Conservation (phyloP, 148 eudicot species). For the Pouteria glomerata region DNA sequence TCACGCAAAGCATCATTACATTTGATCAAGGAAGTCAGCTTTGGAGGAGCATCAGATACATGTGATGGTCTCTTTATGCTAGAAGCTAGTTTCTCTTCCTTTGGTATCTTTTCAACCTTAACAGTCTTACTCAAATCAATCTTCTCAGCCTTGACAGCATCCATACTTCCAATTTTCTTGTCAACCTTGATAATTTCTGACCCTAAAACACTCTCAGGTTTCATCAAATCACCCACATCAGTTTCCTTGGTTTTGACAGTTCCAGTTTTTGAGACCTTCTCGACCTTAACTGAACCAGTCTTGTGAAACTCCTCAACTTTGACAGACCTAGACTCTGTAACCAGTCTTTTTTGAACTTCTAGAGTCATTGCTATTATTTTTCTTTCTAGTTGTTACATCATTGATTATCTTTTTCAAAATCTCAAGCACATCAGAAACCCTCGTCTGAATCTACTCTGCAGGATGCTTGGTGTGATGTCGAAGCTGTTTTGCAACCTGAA, state of each 20-base stretch:
- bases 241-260: no score
- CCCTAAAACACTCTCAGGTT: conserved; percentile 5
- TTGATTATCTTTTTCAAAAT: conserved; percentile 24
- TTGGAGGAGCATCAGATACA: conserved; percentile 38
- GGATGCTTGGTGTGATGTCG: conserved; percentile 28
- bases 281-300: conserved; percentile 3
- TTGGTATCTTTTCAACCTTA: conserved; percentile 28
- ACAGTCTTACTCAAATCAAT: conserved; percentile 10
- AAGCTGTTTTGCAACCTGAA: conserved; percentile 25
- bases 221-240: neutral
- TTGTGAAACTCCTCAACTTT: conserved; percentile 21
- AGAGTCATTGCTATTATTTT: conserved; percentile 14
- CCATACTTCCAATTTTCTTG: conserved; percentile 2
- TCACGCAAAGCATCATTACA: conserved; percentile 47
- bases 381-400: conserved; percentile 15
- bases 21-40: conserved; percentile 48
- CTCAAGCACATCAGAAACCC: conserved; percentile 22
- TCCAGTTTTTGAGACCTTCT: conserved; percentile 14
- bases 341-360: conserved; percentile 8
- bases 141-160: conserved; percentile 11
- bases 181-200: conserved; percentile 4
- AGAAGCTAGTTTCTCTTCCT: conserved; percentile 30
- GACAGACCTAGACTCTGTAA: conserved; percentile 9
- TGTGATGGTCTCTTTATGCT: conserved; percentile 20
- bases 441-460: conserved; percentile 17